Evolutionary conservation across 2,329 filamentous ascomycete species (phyloP).

Genomic region (Colletotrichum sp.): DNA sequence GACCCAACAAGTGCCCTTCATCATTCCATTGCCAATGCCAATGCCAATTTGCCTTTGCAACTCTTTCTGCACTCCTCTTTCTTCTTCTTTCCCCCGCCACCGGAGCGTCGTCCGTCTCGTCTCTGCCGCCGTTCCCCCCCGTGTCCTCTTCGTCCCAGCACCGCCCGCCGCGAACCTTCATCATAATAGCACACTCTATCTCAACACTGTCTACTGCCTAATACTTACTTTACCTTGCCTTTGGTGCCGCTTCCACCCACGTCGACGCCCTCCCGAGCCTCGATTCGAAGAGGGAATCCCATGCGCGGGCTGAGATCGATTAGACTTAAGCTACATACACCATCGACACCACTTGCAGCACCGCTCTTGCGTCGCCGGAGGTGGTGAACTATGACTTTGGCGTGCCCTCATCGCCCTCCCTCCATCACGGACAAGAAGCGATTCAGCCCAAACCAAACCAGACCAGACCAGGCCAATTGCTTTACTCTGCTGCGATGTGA

Average conservation of each 20-base stretch:
- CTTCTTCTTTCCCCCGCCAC: not conserved
- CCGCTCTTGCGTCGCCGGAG: not conserved
- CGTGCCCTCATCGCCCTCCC: not conserved
- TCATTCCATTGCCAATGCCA: not conserved
- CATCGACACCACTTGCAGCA: not conserved
- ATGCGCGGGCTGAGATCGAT: not conserved
- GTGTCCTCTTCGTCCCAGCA: not conserved
- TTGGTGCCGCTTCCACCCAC: not conserved
- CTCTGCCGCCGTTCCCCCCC: not conserved
- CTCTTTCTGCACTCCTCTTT: not conserved
- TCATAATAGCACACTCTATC: not conserved
- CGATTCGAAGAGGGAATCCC: not conserved
- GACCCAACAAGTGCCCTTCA: not conserved
- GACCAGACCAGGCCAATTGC: not conserved
- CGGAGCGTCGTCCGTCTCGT: not conserved
- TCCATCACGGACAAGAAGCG: not conserved
- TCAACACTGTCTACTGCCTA: not conserved
- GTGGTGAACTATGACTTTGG: not conserved
- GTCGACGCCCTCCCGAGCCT: not conserved
- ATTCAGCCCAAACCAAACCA: not conserved
- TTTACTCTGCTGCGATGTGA: not conserved
- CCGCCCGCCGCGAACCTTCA: not conserved
- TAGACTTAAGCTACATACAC: not conserved
- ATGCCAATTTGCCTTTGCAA: not conserved
- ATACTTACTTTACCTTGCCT: not conserved